These are phyloP conservation scores for Leccinum aurantiacum DNA, from an alignment of 768 basidiomycete genomes.

Conservation along the genomic window DNA sequence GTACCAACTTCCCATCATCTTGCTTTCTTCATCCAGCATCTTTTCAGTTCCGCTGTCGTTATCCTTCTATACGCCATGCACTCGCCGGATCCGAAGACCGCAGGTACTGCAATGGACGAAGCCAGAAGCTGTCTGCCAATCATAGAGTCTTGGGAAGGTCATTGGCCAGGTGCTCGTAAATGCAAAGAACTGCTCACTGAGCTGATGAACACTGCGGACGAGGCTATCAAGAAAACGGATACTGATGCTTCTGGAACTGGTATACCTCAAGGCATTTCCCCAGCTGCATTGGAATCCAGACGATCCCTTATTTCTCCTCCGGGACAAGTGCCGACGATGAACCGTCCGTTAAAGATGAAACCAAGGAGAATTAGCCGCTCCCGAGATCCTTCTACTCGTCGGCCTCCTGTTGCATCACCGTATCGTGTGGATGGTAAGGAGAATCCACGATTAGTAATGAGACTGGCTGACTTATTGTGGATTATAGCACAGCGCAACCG, in stretches of 20 bases:
- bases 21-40: slow-evolving; percentile 86
- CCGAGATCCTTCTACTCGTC: slow-evolving; percentile 53
- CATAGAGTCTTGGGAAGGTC: slow-evolving; percentile 78
- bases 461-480: slow-evolving; percentile 18
- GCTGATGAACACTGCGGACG: slow-evolving; percentile 64
- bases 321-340: slow-evolving; percentile 43
- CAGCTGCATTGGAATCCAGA: slow-evolving; percentile 49
- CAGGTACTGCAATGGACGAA: slow-evolving; percentile 79
- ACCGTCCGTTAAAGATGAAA: slow-evolving; percentile 50
- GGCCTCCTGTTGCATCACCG: slow-evolving; percentile 58
- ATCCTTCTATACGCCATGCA: slow-evolving; percentile 87
- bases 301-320: slow-evolving; percentile 51
- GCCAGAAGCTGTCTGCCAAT: slow-evolving; percentile 69
- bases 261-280: slow-evolving; percentile 26
- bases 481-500: slow-evolving; percentile 61
- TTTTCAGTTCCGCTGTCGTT: slow-evolving; percentile 88
- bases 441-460: neutral
- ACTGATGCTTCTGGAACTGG: slow-evolving; percentile 24
- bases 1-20: slow-evolving; percentile 86
- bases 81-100: slow-evolving; percentile 60
- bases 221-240: slow-evolving; percentile 50
- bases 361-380: slow-evolving; percentile 57
- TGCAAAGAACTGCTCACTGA: slow-evolving; percentile 80
- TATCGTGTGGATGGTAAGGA: slow-evolving; percentile 65
- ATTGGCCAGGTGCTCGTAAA: slow-evolving; percentile 86